Evolutionary conservation across 768 basidiomycete species (phyloP), one percentile per base, ranked within the genome.

Genomic region (Psilocybe subaeruginosa): DNA sequence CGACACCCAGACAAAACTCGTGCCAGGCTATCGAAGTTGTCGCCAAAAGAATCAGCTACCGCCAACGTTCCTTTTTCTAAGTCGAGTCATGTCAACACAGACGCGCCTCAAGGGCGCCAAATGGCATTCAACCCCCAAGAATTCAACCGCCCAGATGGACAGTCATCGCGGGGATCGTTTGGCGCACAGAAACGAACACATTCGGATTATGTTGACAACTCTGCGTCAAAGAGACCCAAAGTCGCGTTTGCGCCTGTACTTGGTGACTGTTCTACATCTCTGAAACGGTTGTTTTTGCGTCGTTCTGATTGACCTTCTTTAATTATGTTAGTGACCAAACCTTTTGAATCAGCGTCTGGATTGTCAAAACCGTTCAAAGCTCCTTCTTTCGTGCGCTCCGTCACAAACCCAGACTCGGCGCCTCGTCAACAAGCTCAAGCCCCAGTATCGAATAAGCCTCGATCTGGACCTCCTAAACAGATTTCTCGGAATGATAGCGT

Each of bases 1-100:
- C 92, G 90, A 73, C 86, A 86, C 63, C 89, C 91, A 0, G 87
- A 87, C 23, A 92, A 88, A 74, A 82, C 85, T 0, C 78, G 71
- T 54, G 74, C 70, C 2, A 80, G 81, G 29, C 80, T 83, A 58
- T 68, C 64, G 27, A 81, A 80, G n/a, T 77, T 93, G 3, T 82
- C 86, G 0, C 71, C 78, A 1, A 66, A 69, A 48, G 73, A 75
- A 59, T 64, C 66, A 57, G 75, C 72, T n/a, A 58, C 58, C 3
- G 64, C 67, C 7, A 71, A 72, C 54, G 62, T 69, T 3, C 66
- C 67, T 4, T 39, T 50, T 11, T 56, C 63, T n/a, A 58, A 48
- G 19, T 56, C 60, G 6, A 62, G 23, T 16, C 31, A 56, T 11
- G 39, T 19, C 16, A 60, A 62, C 33, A 29, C 17, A 11, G 46